Percentiles rank a stretch among this genome's conserved stretches.
These are phyloP conservation scores for Zygosaccharomyces pseudobailii DNA, from an alignment of 1,139 yeast genomes.

Conservation along the genomic window DNA sequence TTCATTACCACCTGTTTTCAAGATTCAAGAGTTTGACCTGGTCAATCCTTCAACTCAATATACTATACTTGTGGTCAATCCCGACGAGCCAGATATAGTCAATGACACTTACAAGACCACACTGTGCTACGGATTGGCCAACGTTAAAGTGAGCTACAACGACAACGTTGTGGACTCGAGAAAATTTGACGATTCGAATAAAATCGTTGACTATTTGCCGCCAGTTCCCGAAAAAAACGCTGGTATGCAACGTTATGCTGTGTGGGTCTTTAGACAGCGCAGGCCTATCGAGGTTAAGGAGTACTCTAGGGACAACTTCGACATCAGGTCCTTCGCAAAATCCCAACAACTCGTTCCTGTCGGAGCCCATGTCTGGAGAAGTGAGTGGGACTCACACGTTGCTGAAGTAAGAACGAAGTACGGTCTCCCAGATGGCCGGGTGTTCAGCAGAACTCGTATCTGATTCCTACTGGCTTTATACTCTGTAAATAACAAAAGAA, in stretches of 20 bases:
- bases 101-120: constrained; percentile 67
- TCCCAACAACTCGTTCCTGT: constrained; percentile 57
- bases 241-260: constrained; percentile 74
- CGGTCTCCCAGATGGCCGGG: constrained; percentile 70
- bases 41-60: constrained; percentile 45
- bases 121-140: constrained; percentile 73
- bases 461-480: constrained; percentile 8
- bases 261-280: constrained; percentile 85
- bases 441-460: constrained; percentile 54
- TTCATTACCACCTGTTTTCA: constrained; percentile 65
- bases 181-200: constrained; percentile 40
- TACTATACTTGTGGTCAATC: constrained; percentile 79
- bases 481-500: constrained; percentile 3
- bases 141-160: constrained; percentile 57
- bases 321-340: constrained; percentile 65
- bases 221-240: constrained; percentile 88
- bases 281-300: constrained; percentile 19
- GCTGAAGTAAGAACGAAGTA: constrained; percentile 60
- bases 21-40: constrained; percentile 68
- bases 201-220: constrained; percentile 56
- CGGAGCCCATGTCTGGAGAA: constrained; percentile 94
- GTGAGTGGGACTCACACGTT: constrained; percentile 74
- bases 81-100: constrained; percentile 79
- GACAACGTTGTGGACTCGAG: constrained; percentile 55
- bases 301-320: constrained; percentile 47